These are phyloP conservation scores for Colletotrichum sp. DNA, from an alignment of 2,329 filamentous ascomycete genomes.

Conservation along the genomic window DNA sequence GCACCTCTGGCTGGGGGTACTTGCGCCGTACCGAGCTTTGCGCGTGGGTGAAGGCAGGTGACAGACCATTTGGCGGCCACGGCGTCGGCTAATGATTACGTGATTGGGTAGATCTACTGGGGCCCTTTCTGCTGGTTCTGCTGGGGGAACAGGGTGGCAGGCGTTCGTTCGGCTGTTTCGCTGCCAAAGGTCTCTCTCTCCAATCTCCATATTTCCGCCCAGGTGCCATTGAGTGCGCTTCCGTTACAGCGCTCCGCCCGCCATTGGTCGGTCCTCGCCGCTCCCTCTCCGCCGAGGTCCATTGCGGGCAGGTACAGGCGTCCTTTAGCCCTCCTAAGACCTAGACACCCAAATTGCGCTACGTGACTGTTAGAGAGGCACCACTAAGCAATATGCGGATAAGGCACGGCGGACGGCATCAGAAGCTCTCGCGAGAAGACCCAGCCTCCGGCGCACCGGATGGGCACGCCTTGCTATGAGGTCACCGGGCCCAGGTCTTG, in stretches of 20 bases:
- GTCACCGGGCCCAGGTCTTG: conserved; percentile 6
- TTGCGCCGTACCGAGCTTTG: conserved; percentile 12
- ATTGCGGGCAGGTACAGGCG: neutral
- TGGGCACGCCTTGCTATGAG: conserved; percentile 11
- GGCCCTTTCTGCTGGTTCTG: neutral
- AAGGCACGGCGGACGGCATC: neutral
- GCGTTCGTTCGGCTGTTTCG: conserved; percentile 23
- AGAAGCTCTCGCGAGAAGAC: neutral
- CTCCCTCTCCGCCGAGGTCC: conserved; percentile 20
- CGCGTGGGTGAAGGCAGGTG: conserved; percentile 12
- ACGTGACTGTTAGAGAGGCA: neutral
- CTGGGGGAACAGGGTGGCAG: conserved; percentile 14
- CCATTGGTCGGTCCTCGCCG: conserved; percentile 12
- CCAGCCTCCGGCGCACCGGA: conserved; percentile 8
- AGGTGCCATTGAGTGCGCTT: conserved; percentile 7
- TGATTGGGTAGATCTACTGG: conserved; percentile 10
- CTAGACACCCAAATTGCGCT: neutral
- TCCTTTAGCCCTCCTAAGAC: neutral
- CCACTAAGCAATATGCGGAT: conserved; percentile 12
- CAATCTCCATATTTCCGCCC: conserved; percentile 19
- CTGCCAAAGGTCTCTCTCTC: neutral
- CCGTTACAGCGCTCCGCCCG: conserved; percentile 19
- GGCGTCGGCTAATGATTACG: neutral
- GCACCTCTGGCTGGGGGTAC: neutral
- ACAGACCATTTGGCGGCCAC: conserved; percentile 12